These are phyloP conservation scores for Akanthomyces muscarius DNA, from an alignment of 2,329 filamentous ascomycete species.

Conservation along the genomic window DNA sequence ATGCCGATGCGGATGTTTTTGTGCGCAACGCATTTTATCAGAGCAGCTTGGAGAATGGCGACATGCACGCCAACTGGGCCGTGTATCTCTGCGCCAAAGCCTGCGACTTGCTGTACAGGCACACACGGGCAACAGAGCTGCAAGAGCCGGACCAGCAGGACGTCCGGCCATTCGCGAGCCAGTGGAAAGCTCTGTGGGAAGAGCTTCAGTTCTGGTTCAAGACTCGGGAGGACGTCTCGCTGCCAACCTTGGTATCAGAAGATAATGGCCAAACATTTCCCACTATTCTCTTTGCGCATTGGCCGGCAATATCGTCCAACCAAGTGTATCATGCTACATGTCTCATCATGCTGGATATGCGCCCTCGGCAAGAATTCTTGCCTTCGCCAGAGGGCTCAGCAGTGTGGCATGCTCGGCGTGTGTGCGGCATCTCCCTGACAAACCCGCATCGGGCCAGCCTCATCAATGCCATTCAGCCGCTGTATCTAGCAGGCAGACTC, in stretches of 20 bases:
- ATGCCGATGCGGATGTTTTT: conserved; percentile 25
- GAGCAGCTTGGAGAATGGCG: conserved; percentile 31
- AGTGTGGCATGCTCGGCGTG: conserved; percentile 47
- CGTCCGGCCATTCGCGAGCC: conserved; percentile 32
- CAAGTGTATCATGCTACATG: conserved; percentile 50
- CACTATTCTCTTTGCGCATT: conserved; percentile 44
- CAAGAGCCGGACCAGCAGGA: conserved; percentile 25
- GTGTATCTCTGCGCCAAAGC: conserved; percentile 49
- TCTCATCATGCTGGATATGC: conserved; percentile 44
- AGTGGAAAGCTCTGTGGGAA: conserved; percentile 43
- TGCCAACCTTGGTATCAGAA: conserved; percentile 24
- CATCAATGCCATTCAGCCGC: conserved; percentile 50
- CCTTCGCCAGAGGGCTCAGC: conserved; percentile 24
- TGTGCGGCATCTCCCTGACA: conserved; percentile 48
- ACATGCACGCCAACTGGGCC: conserved; percentile 53
- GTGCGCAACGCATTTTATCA: conserved; percentile 25
- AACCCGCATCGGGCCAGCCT: conserved; percentile 48
- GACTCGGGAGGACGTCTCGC: conserved; percentile 38
- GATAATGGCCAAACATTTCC: conserved; percentile 37
- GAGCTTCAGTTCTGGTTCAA: conserved; percentile 45
- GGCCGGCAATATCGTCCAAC: conserved; percentile 49
- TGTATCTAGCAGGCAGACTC: conserved; percentile 47
- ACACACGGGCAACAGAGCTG: conserved; percentile 36
- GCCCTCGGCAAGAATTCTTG: conserved; percentile 28
- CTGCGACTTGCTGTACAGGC: conserved; percentile 40